Base-by-base conservation (phyloP, 345 rosid genomes). In the Rhodomyrtus tomentosa region DNA sequence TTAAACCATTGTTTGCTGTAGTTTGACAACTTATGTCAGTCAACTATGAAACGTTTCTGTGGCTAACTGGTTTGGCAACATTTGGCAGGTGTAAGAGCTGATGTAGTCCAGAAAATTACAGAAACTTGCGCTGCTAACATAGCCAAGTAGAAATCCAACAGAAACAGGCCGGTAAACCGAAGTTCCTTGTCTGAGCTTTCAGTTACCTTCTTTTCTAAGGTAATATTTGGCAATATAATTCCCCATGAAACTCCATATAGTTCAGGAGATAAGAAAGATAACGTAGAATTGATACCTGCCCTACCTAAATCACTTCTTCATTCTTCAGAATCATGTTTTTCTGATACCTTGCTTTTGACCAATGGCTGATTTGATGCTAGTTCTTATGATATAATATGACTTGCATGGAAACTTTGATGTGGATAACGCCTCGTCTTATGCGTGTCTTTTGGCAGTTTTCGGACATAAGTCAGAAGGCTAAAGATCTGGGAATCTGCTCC, bases 101-200 rank as follows among this genome's bases (percentile, higher is more conserved):
- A 87, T 81, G 98, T 93, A 14, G 99, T 94, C 91, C 88, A 84
- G 84, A 81, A 68, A 36, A 91, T 95, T 82, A 83, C 87, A 50
- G 90, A 92, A 84, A 86, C 86, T 21, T 91, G 92, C 82, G 84
- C 88, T 80, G 85, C 89, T 32, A 93, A 93, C 86, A 92, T 94
- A 84, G 86, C 91, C 32, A 89, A 86, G 82, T 94, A 88, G 82
- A 91, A 36, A 85, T 91, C 94, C 84, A 72, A 88, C 89, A 88
- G 84, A 86, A 79, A 81, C 45, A 89, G 91, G 87, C 38, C 79
- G 56, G 74, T 83, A 48, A 96, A 94, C 73, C 88, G 87, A 80
- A 91, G 94, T 91, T 90, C 98, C 58, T 90, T 94, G 86, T 84
- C 98, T 13, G 93, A 92, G 89, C 95, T 93, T 80, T 91, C 94